Conservation (phyloP, 768 basidiomycete genomes). For the Suillus variegatus region DNA sequence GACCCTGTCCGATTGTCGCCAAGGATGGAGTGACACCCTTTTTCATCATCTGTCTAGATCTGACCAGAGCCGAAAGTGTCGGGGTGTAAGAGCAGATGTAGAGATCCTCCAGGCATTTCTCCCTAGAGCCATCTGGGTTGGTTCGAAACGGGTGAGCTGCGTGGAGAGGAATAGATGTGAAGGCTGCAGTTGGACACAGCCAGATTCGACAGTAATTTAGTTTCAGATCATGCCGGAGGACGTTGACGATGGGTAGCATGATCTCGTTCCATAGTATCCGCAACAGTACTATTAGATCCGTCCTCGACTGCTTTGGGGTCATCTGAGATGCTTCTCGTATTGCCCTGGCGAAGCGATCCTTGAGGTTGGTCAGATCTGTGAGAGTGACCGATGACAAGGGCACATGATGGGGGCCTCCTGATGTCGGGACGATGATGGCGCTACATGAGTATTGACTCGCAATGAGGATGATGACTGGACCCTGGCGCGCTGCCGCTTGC, state of each 20-base stretch:
- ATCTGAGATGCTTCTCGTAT: neutral
- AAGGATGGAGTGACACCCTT: too few relatives aligned
- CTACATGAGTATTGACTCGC: neutral
- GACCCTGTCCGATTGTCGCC: too few relatives aligned
- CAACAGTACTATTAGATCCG: neutral
- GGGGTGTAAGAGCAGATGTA: too few relatives aligned
- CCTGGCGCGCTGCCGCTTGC: neutral
- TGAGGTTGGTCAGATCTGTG: slow-evolving; percentile 3
- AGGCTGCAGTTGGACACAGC: neutral
- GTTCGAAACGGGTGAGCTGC: neutral
- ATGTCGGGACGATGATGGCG: neutral
- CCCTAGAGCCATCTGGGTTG: neutral
- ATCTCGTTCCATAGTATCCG: neutral
- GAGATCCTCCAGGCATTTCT: neutral
- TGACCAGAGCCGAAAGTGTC: too few relatives aligned
- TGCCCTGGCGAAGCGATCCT: slow-evolving; percentile 9
- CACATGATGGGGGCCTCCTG: neutral
- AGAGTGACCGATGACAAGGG: neutral
- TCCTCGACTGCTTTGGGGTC: neutral
- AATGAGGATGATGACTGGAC: neutral
- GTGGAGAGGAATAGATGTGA: too few relatives aligned
- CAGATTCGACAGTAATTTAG: neutral
- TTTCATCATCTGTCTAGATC: too few relatives aligned
- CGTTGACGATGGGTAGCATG: neutral
- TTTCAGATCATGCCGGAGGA: neutral